Conservation (phyloP, 768 basidiomycete species). For the Boletales sp. region DNA sequence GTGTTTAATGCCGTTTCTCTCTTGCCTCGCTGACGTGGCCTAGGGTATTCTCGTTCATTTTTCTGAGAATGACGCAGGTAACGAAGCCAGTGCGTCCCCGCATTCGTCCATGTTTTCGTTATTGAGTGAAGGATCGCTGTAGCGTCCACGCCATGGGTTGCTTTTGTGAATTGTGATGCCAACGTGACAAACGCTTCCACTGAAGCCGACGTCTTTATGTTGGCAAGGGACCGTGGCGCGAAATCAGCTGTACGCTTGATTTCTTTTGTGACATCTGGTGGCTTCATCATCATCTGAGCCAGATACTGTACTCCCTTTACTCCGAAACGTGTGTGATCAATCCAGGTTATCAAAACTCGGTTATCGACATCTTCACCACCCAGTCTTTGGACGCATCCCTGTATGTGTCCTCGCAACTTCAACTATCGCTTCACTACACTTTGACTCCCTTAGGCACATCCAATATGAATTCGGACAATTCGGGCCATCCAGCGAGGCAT, state of each 20-base stretch:
- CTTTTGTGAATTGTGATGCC: slow-evolving; percentile 77
- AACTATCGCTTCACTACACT: neutral
- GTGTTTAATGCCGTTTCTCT: slow-evolving; percentile 6
- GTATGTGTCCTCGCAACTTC: slow-evolving; percentile 32
- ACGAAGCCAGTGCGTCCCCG: slow-evolving; percentile 48
- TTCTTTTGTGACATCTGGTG: neutral
- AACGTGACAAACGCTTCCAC: slow-evolving; percentile 66
- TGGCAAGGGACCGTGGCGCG: slow-evolving; percentile 76
- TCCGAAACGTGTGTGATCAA: slow-evolving; percentile 77
- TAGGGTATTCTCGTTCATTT: slow-evolving; percentile 86
- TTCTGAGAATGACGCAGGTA: slow-evolving; percentile 53
- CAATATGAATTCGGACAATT: slow-evolving; percentile 61
- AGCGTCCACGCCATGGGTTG: slow-evolving; percentile 88
- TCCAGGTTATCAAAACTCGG: slow-evolving; percentile 60
- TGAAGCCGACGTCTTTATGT: slow-evolving; percentile 74
- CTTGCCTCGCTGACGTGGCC: neutral
- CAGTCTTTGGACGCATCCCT: slow-evolving; percentile 56
- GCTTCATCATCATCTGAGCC: slow-evolving; percentile 2
- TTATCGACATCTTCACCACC: slow-evolving; percentile 76
- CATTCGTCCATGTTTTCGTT: slow-evolving; percentile 19
- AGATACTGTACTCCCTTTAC: slow-evolving; percentile 77
- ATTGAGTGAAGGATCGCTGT: slow-evolving; percentile 15
- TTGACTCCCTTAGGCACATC: slow-evolving; percentile 40
- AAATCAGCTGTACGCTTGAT: slow-evolving; percentile 60
- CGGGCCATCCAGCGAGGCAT: slow-evolving; percentile 44